phyloP scores from a whole-genome alignment of 208 protist genomes.

The Leishmania aethiopica region DNA sequence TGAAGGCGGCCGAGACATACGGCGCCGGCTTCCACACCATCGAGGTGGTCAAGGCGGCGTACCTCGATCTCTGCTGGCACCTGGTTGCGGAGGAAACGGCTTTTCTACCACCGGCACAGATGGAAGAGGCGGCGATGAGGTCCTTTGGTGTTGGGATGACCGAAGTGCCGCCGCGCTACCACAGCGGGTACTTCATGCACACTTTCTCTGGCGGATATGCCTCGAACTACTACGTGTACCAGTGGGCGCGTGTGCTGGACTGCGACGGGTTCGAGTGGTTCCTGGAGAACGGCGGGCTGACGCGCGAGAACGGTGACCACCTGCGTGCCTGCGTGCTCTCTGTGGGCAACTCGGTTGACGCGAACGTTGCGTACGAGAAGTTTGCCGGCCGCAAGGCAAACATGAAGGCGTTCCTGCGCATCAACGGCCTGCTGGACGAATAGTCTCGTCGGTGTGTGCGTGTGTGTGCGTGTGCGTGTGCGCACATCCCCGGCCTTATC shows the following conservation, averaged over 20 bases:
- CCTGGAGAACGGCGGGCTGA: conserved; percentile 57
- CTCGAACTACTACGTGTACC: conserved; percentile 76
- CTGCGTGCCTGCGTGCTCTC: conserved; percentile 72
- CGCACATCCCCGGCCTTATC: neutral
- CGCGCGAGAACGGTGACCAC: conserved; percentile 51
- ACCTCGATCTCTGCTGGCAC: conserved; percentile 67
- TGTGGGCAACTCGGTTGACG: conserved; percentile 48
- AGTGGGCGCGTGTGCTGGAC: conserved; percentile 67
- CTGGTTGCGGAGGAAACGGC: conserved; percentile 30
- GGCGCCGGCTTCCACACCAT: conserved; percentile 43
- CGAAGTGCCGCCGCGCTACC: conserved; percentile 40
- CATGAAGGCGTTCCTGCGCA: conserved; percentile 41
- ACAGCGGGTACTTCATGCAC: conserved; percentile 59
- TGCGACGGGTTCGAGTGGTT: conserved; percentile 71
- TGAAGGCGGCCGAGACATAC: conserved; percentile 34
- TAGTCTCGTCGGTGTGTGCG: neutral
- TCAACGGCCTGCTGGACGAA: conserved; percentile 16
- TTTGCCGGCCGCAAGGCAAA: conserved; percentile 39
- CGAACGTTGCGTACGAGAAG: conserved; percentile 46
- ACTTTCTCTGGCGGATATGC: conserved; percentile 73
- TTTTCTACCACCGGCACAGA: conserved; percentile 17
- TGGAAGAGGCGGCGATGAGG: conserved; percentile 36
- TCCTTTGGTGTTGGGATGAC: conserved; percentile 6
- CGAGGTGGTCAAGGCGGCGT: conserved; percentile 49
- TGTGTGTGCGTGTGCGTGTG: neutral